Evolutionary conservation across 345 rosid species (phyloP).

Genomic region (Turnera subulata): DNA sequence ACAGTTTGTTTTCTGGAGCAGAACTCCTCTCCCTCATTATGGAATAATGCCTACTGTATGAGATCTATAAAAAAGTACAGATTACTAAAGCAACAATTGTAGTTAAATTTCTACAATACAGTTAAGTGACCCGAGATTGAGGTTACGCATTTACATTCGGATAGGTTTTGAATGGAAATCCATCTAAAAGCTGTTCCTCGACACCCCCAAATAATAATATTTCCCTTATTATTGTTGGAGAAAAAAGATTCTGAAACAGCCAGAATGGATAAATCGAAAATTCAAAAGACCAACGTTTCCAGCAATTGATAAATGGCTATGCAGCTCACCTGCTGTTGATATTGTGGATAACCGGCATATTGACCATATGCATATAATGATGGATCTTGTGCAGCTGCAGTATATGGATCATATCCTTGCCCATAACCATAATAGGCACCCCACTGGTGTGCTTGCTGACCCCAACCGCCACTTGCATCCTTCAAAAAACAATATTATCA

Average conservation of each 20-base stretch:
- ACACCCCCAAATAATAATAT: no score
- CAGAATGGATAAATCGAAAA: background rate
- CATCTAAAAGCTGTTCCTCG: no score
- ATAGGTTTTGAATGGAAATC: no score
- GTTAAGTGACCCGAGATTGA: no score
- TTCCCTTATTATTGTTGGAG: no score
- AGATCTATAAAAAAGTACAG: no score
- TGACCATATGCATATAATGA: conserved; percentile 84
- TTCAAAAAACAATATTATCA: conserved; percentile 26
- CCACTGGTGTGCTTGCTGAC: conserved; percentile 91
- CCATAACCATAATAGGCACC: conserved; percentile 86
- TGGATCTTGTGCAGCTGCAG: conserved; percentile 76
- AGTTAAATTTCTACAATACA: no score
- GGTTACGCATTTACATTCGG: no score
- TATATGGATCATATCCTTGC: conserved; percentile 89
- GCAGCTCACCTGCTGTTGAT: conserved; percentile 61
- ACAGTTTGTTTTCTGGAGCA: no score
- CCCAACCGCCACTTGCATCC: conserved; percentile 64
- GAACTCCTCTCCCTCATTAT: no score
- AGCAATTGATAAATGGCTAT: background rate
- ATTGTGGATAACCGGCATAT: conserved; percentile 86
- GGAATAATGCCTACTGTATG: no score
- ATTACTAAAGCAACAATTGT: no score
- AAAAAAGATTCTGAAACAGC: background rate
- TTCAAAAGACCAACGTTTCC: background rate